These are phyloP conservation scores for Hysterangium stoloniferum DNA, from an alignment of 768 basidiomycete genomes.

Conservation along the genomic window DNA sequence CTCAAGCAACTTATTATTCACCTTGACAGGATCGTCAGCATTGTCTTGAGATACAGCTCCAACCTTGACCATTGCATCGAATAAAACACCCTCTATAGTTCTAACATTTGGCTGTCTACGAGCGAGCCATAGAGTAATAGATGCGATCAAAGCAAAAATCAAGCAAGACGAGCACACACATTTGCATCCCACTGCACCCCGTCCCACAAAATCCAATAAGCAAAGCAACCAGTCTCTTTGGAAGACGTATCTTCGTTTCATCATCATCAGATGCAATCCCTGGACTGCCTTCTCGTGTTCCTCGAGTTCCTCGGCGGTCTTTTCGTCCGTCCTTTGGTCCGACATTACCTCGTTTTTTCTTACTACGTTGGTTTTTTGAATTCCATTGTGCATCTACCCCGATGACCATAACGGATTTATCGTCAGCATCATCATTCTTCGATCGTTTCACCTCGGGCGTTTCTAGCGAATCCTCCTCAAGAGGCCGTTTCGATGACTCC, in stretches of 20 bases:
- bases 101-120: constrained; percentile 60
- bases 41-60: constrained; percentile 96
- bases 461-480: neutral
- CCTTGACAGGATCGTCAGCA: constrained; percentile 83
- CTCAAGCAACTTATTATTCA: constrained; percentile 21
- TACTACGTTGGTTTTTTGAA: neutral
- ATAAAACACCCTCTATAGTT: constrained; percentile 89
- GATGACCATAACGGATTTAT: neutral
- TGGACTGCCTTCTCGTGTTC: constrained; percentile 15
- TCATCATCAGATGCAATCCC: constrained; percentile 16
- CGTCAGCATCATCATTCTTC: neutral
- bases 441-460: neutral
- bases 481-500: neutral
- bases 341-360: constrained; percentile 4
- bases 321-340: constrained; percentile 1
- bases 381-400: neutral
- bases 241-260: constrained; percentile 49
- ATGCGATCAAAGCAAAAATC: neutral
- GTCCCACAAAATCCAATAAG: constrained; percentile 89
- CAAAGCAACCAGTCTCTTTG: constrained; percentile 80
- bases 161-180: constrained; percentile 53
- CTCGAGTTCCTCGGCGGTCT: constrained; percentile 5
- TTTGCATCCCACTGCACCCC: constrained; percentile 92
- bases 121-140: neutral
- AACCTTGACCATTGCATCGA: constrained; percentile 78